Evolutionary conservation across 2,329 filamentous ascomycete genomes (phyloP).

Genomic region (Epichloe sp.): DNA sequence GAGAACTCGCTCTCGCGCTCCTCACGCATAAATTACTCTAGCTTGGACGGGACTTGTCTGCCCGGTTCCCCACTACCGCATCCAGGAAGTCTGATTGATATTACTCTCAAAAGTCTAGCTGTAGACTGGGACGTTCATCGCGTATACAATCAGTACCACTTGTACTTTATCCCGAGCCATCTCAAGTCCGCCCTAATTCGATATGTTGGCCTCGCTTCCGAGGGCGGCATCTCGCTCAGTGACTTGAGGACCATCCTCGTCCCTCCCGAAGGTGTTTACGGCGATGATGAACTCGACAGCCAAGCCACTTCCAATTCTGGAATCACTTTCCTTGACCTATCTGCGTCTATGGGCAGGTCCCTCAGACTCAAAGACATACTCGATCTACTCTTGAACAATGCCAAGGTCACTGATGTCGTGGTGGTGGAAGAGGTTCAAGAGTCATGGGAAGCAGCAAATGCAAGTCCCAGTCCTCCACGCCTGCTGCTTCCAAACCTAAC

Average conservation of each 20-base stretch:
- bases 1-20: slow-evolving; percentile 8
- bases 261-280: slow-evolving; percentile 16
- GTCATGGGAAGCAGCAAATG: slow-evolving; percentile 37
- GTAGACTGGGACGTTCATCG: slow-evolving; percentile 41
- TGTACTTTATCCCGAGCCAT: slow-evolving; percentile 41
- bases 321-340: slow-evolving; percentile 40
- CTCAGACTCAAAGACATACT: slow-evolving; percentile 38
- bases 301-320: slow-evolving; percentile 16
- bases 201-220: slow-evolving; percentile 31
- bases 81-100: slow-evolving; percentile 36
- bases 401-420: slow-evolving; percentile 2
- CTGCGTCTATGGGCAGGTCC: slow-evolving; percentile 35
- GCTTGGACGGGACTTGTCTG: slow-evolving; percentile 19
- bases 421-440: slow-evolving; percentile 26
- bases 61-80: slow-evolving; percentile 33
- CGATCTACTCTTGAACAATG: slow-evolving; percentile 34
- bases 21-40: slow-evolving; percentile 10
- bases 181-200: slow-evolving; percentile 38
- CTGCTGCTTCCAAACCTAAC: slow-evolving; percentile 43
- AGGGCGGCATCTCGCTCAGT: slow-evolving; percentile 33
- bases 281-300: slow-evolving; percentile 15
- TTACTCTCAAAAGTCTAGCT: slow-evolving; percentile 36
- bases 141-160: slow-evolving; percentile 42
- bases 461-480: slow-evolving; percentile 18
- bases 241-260: slow-evolving; percentile 37